Percentiles rank a stretch among this genome's conserved stretches.
Evolutionary conservation across 352 stramenopile genomes (phyloP).

Genomic region (Phytophthora crassamura): DNA sequence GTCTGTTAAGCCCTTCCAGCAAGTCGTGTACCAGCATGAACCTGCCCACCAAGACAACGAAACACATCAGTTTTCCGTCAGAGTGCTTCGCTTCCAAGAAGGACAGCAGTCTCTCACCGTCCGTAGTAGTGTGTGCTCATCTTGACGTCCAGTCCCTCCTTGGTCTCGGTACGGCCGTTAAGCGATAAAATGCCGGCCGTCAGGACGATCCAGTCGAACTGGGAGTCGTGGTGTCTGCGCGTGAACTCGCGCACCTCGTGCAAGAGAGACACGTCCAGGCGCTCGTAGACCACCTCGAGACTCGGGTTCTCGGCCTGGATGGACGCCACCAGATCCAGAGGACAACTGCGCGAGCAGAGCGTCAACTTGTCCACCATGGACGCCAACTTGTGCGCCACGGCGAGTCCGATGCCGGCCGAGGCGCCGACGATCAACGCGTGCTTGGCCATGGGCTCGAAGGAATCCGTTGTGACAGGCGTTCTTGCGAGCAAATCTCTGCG

Average conservation of each 20-base stretch:
- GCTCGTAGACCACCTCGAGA: conserved; percentile 32
- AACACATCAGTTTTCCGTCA: neutral
- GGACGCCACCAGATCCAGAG: conserved; percentile 24
- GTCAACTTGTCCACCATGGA: conserved; percentile 38
- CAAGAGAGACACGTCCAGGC: conserved; percentile 40
- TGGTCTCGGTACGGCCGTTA: conserved; percentile 39
- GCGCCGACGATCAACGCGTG: conserved; percentile 40
- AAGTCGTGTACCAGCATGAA: conserved; percentile 43
- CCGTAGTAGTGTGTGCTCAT: conserved; percentile 46
- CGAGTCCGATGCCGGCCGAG: conserved; percentile 34
- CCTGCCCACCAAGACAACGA: conserved; percentile 1
- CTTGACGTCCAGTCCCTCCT: conserved; percentile 39
- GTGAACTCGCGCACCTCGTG: conserved; percentile 42
- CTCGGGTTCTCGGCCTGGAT: conserved; percentile 26
- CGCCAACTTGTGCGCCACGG: conserved; percentile 32
- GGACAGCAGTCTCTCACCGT: conserved; percentile 10
- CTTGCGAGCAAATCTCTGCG: conserved; percentile 32
- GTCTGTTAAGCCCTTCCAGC: conserved; percentile 24
- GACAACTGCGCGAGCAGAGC: conserved; percentile 33
- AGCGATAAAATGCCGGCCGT: conserved; percentile 35
- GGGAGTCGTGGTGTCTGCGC: conserved; percentile 24
- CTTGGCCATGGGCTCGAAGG: conserved; percentile 20
- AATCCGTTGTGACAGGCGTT: conserved; percentile 23
- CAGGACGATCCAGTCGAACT: conserved; percentile 41
- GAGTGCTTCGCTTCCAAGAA: neutral